Base-by-base conservation (phyloP, 495 filamentous ascomycete genomes). In the Neurospora terricola region DNA sequence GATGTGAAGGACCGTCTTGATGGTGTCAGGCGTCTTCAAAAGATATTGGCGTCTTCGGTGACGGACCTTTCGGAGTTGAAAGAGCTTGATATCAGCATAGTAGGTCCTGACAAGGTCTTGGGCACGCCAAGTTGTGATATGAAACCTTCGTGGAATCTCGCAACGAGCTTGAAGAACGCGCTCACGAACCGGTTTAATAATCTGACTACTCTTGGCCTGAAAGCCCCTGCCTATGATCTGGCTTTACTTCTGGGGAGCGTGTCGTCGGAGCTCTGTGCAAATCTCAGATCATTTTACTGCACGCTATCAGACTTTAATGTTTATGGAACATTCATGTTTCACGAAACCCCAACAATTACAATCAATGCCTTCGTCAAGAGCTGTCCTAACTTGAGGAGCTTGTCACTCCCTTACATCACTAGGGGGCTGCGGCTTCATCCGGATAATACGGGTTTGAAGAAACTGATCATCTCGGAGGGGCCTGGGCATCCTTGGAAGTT, bases 401-500 rank as follows among this genome's bases (percentile, higher is more conserved):
- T 59, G 48, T 14, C 48, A 59, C 48, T 59, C 10, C 48, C 48
- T 59, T 59, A 59, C 5, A 10, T 59, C 12, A 16, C 2, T 5
- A 59, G 11, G 5, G 48, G 23, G 4, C 48, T 59, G 11, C 48
- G 23, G 23, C 48, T 59, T 14, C 48, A 59, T 59, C 48, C 48
- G 48, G 11, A 59, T 11, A 59, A 59, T 16, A 7, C 48, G 11
- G 48, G 23, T 0, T 16, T 59, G 48, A 14, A 27, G 7, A 11
- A 59, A 30, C 5, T 30, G 23, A 7, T 7, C 16, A 23, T 10
- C 23, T 59, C 16, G 10, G 11, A 59, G 5, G 4, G 23, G 48
- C 11, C 21, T 14, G 3, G 10, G 10, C 0, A 12, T 23, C 4
- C 0, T 6, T 4, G 0, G 4, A 0, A 14, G 3, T 30, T 23